phyloP scores from a whole-genome alignment of 148 eudicot species.

The Spergularia marina region DNA sequence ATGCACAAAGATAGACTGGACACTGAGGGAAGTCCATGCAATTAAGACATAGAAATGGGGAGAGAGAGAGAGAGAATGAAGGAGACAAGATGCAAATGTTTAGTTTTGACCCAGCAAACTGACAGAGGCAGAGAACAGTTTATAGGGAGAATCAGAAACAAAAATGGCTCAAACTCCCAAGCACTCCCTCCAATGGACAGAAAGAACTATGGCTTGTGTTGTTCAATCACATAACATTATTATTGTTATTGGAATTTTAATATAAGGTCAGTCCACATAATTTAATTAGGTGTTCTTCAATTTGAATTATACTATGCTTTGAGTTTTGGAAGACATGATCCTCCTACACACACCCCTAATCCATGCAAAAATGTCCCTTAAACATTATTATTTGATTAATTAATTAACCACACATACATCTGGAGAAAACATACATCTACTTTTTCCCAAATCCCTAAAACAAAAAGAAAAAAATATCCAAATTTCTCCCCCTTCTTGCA shows the following conservation, averaged over 20 bases:
- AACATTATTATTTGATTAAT: slow-evolving; percentile 3
- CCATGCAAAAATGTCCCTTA: slow-evolving; percentile 41
- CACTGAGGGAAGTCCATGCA: slow-evolving; percentile 8
- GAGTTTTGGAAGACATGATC: slow-evolving; percentile 19
- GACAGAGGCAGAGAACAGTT: slow-evolving; percentile 22
- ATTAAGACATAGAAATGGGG: neutral
- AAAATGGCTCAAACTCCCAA: slow-evolving; percentile 49
- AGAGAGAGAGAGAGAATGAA: slow-evolving; percentile 9
- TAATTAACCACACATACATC: too few species aligned
- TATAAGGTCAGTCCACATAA: slow-evolving; percentile 3
- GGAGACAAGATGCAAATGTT: slow-evolving; percentile 19
- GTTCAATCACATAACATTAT: slow-evolving; percentile 39
- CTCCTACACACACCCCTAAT: slow-evolving; percentile 18
- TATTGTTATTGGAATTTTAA: neutral
- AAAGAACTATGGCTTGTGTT: slow-evolving; percentile 59
- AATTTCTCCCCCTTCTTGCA: neutral
- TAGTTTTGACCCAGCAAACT: slow-evolving; percentile 29
- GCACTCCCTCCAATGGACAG: slow-evolving; percentile 38
- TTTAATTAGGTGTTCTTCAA: too few species aligned
- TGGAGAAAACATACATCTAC: too few species aligned
- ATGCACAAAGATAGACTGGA: neutral
- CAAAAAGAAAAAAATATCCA: neutral
- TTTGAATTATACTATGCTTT: neutral
- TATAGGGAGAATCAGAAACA: neutral
- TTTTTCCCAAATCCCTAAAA: neutral